These are phyloP conservation scores for Aspergillus asperescens DNA, from an alignment of 495 filamentous ascomycete species.

Conservation along the genomic window DNA sequence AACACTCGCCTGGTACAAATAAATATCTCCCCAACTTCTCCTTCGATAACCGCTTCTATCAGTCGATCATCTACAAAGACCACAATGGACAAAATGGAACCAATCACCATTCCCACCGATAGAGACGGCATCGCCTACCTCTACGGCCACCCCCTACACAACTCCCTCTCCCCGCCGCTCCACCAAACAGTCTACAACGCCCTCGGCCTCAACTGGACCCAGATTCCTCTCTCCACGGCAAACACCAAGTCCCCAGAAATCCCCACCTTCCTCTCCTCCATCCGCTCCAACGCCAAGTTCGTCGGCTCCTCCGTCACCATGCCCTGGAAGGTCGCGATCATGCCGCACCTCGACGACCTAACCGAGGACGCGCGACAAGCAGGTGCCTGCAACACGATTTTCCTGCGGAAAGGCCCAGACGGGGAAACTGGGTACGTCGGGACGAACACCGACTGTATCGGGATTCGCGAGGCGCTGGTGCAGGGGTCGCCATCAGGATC, in stretches of 20 bases:
- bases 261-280: constrained; percentile 44
- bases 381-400: constrained; percentile 71
- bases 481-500: constrained; percentile 49
- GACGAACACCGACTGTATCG: constrained; percentile 72
- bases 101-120: constrained; percentile 32
- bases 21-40: neutral
- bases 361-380: constrained; percentile 63
- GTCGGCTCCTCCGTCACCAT: constrained; percentile 68
- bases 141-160: constrained; percentile 52
- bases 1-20: neutral
- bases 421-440: constrained; percentile 51
- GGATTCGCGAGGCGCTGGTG: constrained; percentile 62
- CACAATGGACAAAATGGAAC: constrained; percentile 26
- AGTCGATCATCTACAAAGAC: constrained; percentile 1
- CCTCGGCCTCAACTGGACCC: constrained; percentile 55
- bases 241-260: constrained; percentile 40
- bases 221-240: constrained; percentile 47
- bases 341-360: constrained; percentile 61
- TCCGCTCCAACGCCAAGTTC: constrained; percentile 46
- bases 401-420: constrained; percentile 43
- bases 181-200: constrained; percentile 59
- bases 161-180: constrained; percentile 66
- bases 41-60: neutral
- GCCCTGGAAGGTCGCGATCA: constrained; percentile 68
- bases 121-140: constrained; percentile 42